Base-by-base conservation (phyloP, 208 protist species). In the Porcisia hertigi region DNA sequence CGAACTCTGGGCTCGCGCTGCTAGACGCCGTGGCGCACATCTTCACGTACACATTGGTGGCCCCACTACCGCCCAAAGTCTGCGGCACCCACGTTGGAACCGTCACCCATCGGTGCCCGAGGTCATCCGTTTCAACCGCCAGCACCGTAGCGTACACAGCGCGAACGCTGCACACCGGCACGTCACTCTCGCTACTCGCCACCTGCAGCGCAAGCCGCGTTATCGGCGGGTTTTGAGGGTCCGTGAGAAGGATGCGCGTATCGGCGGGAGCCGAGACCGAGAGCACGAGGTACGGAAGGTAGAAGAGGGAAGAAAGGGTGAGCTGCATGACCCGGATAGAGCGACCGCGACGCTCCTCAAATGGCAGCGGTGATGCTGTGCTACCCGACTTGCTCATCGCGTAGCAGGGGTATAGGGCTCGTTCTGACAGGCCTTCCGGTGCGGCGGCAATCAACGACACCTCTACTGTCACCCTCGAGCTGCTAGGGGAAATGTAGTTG, bases 11-110 rank as follows among this genome's bases (percentile, higher is more conserved):
- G 55, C 75, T 75, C 20, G 78, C 75, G 49, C 71, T 65, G 36
- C 75, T 79, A 12, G 89, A 87, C 2, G 90, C 86, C 7, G 90
- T 92, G 34, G 87, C 90, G 59, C 90, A 94, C 75, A 90, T 49
- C 66, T 74, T 75, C 36, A 91, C 49, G 43, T 84, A 80, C 18
- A 82, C 81, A n/a, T 84, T 77, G 20, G 64, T 70, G 8, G 45
- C 55, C 34, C 74, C 69, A 59, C 70, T 75, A 54, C 59, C 82
- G 3, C 84, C 76, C 16, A 85, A 77, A 12, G 67, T 58, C 65
- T 82, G 59, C 43, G 79, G 69, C 36, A 89, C 45, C 54, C 69
- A 47, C 12, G 86, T 64, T 16, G 85, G 77, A 54, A 90, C 71
- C 5, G 75, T 80, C 71, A 86, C 74, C 76, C 80, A 87, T 57